These are phyloP conservation scores for Coleophoma crateriformis DNA, from an alignment of 2,329 filamentous ascomycete genomes.

Conservation along the genomic window DNA sequence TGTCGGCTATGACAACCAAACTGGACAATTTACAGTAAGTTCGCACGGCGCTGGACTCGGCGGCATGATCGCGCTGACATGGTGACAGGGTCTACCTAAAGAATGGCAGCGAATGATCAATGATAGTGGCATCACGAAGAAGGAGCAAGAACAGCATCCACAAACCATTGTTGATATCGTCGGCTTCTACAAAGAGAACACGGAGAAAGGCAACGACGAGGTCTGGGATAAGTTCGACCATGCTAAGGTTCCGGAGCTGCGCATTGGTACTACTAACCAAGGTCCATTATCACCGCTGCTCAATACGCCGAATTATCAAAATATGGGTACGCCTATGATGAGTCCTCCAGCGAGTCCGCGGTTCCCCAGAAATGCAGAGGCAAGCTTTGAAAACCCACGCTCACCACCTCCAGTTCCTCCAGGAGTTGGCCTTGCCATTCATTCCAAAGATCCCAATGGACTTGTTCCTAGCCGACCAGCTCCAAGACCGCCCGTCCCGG, in stretches of 20 bases:
- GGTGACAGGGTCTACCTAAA: constrained; percentile 75
- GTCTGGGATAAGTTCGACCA: constrained; percentile 96
- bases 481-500: constrained; percentile 75
- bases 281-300: constrained; percentile 29
- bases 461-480: constrained; percentile 79
- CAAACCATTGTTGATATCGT: constrained; percentile 95
- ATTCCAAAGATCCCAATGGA: constrained; percentile 47
- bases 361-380: constrained; percentile 84
- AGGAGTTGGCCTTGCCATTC: constrained; percentile 26
- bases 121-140: constrained; percentile 93
- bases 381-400: constrained; percentile 95
- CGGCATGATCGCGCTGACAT: not conserved
- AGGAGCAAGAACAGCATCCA: constrained; percentile 91
- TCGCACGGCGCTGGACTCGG: not conserved
- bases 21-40: constrained; percentile 85
- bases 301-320: constrained; percentile 49
- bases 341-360: constrained; percentile 80
- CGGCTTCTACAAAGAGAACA: constrained; percentile 94
- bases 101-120: constrained; percentile 97
- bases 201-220: constrained; percentile 68
- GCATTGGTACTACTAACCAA: constrained; percentile 29
- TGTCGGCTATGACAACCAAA: constrained; percentile 93
- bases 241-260: constrained; percentile 56
- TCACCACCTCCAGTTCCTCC: constrained; percentile 78
- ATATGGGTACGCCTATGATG: constrained; percentile 53